Evolutionary conservation across 495 filamentous ascomycete species (phyloP).

Genomic region (Aspergillus steynii): DNA sequence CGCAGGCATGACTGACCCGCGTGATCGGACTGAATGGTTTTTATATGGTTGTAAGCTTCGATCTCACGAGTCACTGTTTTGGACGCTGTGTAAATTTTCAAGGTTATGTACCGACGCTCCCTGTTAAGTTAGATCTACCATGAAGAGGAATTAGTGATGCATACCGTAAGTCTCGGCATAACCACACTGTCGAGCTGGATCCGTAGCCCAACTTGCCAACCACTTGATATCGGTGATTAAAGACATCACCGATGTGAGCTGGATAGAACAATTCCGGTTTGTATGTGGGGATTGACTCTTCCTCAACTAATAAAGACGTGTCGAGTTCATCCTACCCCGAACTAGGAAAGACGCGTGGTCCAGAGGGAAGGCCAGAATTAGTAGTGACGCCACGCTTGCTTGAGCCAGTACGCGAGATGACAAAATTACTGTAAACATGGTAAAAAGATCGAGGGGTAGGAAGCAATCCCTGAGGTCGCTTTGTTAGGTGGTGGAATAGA

Average conservation of each 20-base stretch:
- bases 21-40: conserved; percentile 26
- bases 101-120: conserved; percentile 31
- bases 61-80: conserved; percentile 29
- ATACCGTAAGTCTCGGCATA: conserved; percentile 47
- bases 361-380: neutral
- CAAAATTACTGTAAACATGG: too few relatives aligned
- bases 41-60: conserved; percentile 33
- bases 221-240: conserved; percentile 41
- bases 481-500: too few relatives aligned
- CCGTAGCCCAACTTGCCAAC: conserved; percentile 51
- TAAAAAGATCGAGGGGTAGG: too few relatives aligned
- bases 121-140: conserved; percentile 22
- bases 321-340: conserved; percentile 23
- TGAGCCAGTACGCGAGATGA: neutral
- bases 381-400: conserved; percentile 1
- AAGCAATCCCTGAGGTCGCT: too few relatives aligned
- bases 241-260: conserved; percentile 45
- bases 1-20: conserved; percentile 33
- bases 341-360: conserved; percentile 18
- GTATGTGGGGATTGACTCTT: conserved; percentile 28
- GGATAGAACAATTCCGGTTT: conserved; percentile 35
- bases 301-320: conserved; percentile 21
- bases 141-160: conserved; percentile 4
- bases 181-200: conserved; percentile 52
- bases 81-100: conserved; percentile 30